Evolutionary conservation across 2,329 filamentous ascomycete genomes (phyloP), one percentile per base, ranked within the genome.

Genomic region (Sporothrix brunneoviolacea): DNA sequence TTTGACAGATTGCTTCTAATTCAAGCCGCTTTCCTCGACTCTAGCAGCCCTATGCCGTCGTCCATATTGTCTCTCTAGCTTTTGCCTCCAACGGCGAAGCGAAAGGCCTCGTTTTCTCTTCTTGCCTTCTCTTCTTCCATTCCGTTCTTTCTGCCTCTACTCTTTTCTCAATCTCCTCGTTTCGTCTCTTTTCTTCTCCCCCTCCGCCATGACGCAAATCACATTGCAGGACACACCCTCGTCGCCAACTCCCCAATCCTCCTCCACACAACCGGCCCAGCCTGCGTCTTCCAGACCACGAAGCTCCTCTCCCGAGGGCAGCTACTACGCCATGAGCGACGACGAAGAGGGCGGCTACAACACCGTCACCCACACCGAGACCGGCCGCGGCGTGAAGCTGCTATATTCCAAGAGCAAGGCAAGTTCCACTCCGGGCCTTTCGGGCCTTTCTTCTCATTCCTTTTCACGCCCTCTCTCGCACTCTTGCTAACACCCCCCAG

Each of bases 321-420:
- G 89, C 61, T 93, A 91, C 74, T 96, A 95, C 74, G 91, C 91
- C 63, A 76, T 97, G 76, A 95, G 88, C 68, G 94, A 98, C 72
- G 90, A 95, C 63, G 91, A 95, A 57, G 93, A 97, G 69, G 87
- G 86, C 59, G 93, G 88, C 39, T 98, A 98, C 71, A 88, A 94
- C 65, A 97, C 90, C 16, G 89, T 98, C 62, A 86, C 88, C 4
- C 88, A 94, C 63, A 80, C 82, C 4, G 80, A 79, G 58, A 82
- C 82, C 3, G 86, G 87, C 0, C 81, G 81, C 57, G 93, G 91
- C 2, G 93, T 98, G 40, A 98, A 97, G 70, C 74, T 98, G 28
- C 75, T 98, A 13, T 96, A 86, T 62, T 91, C 90, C 18, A 98
- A 98, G 72, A 96, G 90, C 84, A 98, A 97, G 77, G 87, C 88